Base-by-base conservation (phyloP, 2,329 filamentous ascomycete species). In the Calonectria hawksworthii region DNA sequence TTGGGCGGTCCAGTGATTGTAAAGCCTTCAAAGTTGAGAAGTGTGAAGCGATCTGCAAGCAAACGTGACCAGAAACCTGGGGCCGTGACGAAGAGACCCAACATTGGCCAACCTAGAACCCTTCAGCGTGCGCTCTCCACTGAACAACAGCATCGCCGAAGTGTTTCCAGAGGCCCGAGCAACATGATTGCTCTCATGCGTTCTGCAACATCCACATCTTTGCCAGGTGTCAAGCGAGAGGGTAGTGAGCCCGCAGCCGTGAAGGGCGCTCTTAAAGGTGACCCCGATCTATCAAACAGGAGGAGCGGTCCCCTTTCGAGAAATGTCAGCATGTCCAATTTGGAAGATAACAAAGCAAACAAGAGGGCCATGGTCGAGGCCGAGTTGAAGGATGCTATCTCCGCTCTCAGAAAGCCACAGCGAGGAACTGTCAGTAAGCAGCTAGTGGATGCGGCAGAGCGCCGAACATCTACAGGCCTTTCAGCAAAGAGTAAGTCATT, bases 301-400 rank as follows among this genome's bases (percentile, higher is more conserved):
- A 93, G 83, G 59, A 80, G 83, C 21, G 76, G 83, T 52, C 66
- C 83, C 36, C 78, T 87, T 56, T 85, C 84, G 14, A 80, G 86
- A 63, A 86, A 85, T 77, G 88, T 85, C 69, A 89, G 89, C 77
- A 87, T 89, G 76, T 88, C 87, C 34, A 88, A 86, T 44, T 83
- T 88, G 36, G 88, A 89, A 2, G 91, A 92, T 71, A 83, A 86
- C 1, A 94, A 91, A 83, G 88, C 90, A 38, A 91, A 87, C 79
- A 94, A 92, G 83, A 93, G 93, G 81, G 93, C 92, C 3, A 85
- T 90, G 28, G 89, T 95, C 2, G 92, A 95, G 63, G 91, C 92
- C 34, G 93, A 96, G 80, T 85, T 96, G 41, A 91, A 92, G 77
- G 91, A 95, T 73, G 95, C 95, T 11, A 96, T 97, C 65, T 91